phyloP scores from a whole-genome alignment of 768 basidiomycete genomes.

The Ramaria rubella region DNA sequence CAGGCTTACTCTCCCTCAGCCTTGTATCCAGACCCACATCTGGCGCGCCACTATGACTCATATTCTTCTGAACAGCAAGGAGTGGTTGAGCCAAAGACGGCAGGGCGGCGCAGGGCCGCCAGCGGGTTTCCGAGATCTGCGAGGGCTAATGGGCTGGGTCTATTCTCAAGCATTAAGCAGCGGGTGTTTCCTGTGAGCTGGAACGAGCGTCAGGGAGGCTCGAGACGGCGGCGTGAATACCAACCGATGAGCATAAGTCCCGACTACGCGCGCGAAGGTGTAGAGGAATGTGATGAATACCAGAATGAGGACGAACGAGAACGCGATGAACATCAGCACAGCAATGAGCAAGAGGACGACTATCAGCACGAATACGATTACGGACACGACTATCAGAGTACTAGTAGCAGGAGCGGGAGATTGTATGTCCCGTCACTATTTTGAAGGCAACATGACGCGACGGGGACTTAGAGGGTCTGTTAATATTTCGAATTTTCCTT shows the following conservation, averaged over 20 bases:
- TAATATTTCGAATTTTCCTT: not conserved
- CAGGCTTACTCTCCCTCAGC: not conserved
- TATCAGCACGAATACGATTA: not conserved
- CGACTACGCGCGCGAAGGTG: not conserved
- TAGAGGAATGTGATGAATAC: too few relatives aligned
- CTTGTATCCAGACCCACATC: not conserved
- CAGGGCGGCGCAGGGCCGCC: slow-evolving; percentile 6
- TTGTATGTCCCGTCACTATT: slow-evolving; percentile 10
- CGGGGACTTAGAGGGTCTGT: not conserved
- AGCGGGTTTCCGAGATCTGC: not conserved
- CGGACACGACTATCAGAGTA: not conserved
- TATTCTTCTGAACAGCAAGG: not conserved
- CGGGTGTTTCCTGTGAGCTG: slow-evolving; percentile 6
- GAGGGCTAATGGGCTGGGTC: not conserved
- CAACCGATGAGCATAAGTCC: not conserved
- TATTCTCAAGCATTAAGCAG: slow-evolving; percentile 5
- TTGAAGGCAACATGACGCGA: slow-evolving; percentile 1
- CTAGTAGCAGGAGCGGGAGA: not conserved
- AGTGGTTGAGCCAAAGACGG: not conserved
- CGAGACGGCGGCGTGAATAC: slow-evolving; percentile 1
- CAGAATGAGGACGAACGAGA: too few relatives aligned
- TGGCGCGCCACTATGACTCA: not conserved
- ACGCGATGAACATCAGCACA: too few relatives aligned
- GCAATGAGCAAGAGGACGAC: too few relatives aligned
- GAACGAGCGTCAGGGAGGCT: not conserved